Percentiles rank a stretch among this genome's conserved stretches.
These are phyloP conservation scores for Amanita pseudoporphyria DNA, from an alignment of 768 basidiomycete species.

Conservation along the genomic window DNA sequence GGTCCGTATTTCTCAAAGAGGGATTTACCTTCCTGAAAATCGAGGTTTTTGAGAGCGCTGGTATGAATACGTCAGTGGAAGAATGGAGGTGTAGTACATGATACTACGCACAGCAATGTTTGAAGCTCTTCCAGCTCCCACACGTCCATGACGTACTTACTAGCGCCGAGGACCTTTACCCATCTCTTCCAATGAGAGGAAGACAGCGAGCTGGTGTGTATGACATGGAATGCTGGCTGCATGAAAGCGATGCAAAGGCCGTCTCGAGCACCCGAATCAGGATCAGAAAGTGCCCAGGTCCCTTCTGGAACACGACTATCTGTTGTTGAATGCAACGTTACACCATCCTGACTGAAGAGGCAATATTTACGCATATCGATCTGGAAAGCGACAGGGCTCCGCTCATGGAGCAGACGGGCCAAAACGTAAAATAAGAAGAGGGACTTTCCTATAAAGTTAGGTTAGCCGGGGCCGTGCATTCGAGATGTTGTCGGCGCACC, in stretches of 20 bases:
- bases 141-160: constrained; percentile 7
- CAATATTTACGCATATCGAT: no score
- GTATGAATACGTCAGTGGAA: constrained; percentile 1
- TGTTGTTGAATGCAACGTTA: neutral
- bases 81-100: neutral
- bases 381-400: no score
- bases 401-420: no score
- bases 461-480: constrained; percentile 2
- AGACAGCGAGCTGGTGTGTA: constrained; percentile 7
- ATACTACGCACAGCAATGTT: constrained; percentile 6
- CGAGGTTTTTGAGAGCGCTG: neutral
- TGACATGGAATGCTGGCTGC: neutral
- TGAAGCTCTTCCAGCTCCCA: constrained; percentile 1
- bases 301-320: neutral
- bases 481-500: constrained; percentile 6
- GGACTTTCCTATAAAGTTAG: no score
- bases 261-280: neutral
- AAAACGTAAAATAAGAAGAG: no score
- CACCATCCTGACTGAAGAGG: neutral
- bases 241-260: neutral
- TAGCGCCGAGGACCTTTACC: neutral
- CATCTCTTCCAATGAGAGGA: constrained; percentile 7
- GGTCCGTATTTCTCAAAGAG: constrained; percentile 9
- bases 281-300: neutral
- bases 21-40: constrained; percentile 1